Percentiles rank a stretch among this genome's conserved stretches.
Conservation (phyloP, 768 basidiomycete species). For the Podaxis sp. region DNA sequence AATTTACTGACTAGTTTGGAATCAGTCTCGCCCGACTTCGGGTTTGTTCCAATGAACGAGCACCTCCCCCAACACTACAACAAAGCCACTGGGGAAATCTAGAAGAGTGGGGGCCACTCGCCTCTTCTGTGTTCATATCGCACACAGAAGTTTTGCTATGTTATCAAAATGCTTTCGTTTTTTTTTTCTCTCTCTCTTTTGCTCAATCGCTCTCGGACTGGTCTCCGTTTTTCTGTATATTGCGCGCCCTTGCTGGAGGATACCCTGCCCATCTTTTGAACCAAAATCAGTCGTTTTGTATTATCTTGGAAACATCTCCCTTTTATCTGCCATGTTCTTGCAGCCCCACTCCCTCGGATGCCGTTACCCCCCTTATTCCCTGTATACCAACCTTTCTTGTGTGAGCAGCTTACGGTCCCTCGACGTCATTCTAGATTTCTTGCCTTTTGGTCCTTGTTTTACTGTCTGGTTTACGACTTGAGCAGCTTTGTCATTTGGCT, state of each 20-base stretch:
- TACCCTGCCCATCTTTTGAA: conserved; percentile 5
- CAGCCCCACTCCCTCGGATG: neutral
- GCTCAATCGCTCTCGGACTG: conserved; percentile 1
- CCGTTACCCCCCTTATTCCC: conserved; percentile 6
- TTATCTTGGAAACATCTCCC: conserved; percentile 12
- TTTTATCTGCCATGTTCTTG: conserved; percentile 1
- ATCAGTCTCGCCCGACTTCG: conserved; percentile 79
- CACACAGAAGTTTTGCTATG: neutral
- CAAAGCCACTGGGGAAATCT: conserved; percentile 55
- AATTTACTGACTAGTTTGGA: conserved; percentile 19
- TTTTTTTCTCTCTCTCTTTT: neutral
- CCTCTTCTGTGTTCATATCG: neutral
- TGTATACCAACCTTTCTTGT: conserved; percentile 8
- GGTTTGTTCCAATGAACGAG: conserved; percentile 80
- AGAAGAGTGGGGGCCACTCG: conserved; percentile 5
- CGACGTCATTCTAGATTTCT: conserved; percentile 9
- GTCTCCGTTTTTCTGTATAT: conserved; percentile 6
- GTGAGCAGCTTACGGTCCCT: neutral
- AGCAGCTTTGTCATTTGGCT: neutral
- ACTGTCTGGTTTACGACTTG: neutral
- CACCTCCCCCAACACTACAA: conserved; percentile 64
- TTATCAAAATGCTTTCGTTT: conserved; percentile 10
- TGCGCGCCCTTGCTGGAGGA: conserved; percentile 7
- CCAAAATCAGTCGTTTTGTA: conserved; percentile 4
- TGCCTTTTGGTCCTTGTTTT: neutral